Percentiles rank a stretch among this genome's conserved stretches.
These are phyloP conservation scores for Themeda triandra DNA, from an alignment of 176 grass and related monocot species.

Conservation along the genomic window DNA sequence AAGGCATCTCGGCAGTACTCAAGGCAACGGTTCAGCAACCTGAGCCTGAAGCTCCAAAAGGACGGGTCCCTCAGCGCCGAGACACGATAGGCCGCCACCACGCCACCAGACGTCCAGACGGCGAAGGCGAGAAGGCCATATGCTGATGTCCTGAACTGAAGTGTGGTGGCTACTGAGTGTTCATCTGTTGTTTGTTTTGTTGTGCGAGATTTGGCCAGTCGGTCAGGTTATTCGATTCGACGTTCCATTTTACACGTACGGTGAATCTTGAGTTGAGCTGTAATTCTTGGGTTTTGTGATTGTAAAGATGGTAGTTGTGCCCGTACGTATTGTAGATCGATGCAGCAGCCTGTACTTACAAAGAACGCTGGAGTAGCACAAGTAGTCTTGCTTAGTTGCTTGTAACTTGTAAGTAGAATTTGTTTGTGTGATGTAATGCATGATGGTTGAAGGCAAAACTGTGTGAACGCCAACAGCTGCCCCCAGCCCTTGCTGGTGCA, in stretches of 20 bases:
- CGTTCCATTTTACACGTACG: background rate
- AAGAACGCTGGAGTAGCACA: background rate
- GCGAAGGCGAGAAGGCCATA: background rate
- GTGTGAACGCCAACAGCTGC: background rate
- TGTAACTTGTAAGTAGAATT: background rate
- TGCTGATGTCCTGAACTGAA: background rate
- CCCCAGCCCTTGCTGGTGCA: background rate
- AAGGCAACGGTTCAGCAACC: constrained; percentile 69
- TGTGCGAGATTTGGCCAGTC: background rate
- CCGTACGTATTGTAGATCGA: background rate
- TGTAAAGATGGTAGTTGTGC: constrained; percentile 26
- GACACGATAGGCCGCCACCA: background rate
- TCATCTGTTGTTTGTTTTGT: background rate
- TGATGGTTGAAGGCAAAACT: background rate
- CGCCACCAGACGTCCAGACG: background rate
- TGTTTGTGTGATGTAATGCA: background rate
- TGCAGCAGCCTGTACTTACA: background rate
- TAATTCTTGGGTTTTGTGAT: constrained; percentile 36
- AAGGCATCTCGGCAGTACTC: constrained; percentile 94
- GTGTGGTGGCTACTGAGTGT: background rate
- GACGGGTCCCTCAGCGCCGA: constrained; percentile 47
- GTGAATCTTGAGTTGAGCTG: background rate
- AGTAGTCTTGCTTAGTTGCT: background rate
- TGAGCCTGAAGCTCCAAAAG: constrained; percentile 67
- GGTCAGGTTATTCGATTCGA: background rate